These are phyloP conservation scores for Punica granatum DNA, from an alignment of 345 rosid genomes.

Conservation along the genomic window DNA sequence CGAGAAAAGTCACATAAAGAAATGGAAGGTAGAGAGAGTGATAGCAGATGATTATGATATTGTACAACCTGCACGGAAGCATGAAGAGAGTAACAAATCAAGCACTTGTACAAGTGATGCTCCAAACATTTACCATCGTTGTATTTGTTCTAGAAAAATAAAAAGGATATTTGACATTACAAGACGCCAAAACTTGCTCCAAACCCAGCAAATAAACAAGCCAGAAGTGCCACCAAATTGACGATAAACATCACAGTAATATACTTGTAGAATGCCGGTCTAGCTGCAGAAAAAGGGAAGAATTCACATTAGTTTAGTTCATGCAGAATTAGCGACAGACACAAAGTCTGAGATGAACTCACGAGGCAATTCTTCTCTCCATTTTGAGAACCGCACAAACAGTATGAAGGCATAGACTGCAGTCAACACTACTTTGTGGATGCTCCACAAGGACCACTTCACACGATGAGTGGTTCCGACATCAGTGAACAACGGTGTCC, in stretches of 20 bases:
- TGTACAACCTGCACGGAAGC: constrained; percentile 54
- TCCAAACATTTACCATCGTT: neutral
- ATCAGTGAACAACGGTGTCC: constrained; percentile 68
- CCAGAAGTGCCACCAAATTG: constrained; percentile 51
- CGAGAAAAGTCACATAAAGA: constrained; percentile 62
- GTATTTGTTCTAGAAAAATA: neutral
- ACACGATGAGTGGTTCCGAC: constrained; percentile 32
- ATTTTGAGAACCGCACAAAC: constrained; percentile 59
- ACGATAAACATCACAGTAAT: constrained; percentile 51
- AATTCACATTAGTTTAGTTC: neutral
- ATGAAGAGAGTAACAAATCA: neutral
- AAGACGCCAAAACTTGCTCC: constrained; percentile 63
- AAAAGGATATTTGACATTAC: constrained; percentile 25
- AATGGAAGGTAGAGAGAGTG: constrained; percentile 84
- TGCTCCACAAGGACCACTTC: constrained; percentile 82
- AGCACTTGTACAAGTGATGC: neutral
- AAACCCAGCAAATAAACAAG: constrained; percentile 51
- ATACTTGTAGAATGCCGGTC: constrained; percentile 88
- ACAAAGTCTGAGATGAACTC: constrained; percentile 10
- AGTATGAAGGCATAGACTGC: constrained; percentile 60
- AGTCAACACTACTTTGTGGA: constrained; percentile 66
- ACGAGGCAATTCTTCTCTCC: constrained; percentile 87
- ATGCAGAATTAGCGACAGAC: neutral
- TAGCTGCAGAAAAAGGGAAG: constrained; percentile 39
- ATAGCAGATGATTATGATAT: constrained; percentile 54